A percentile compares a stretch with the other conserved stretches of the same genome.
These are phyloP conservation scores for Chrysosporium keratinophilum DNA, from an alignment of 2,329 filamentous ascomycete species.

Conservation along the genomic window DNA sequence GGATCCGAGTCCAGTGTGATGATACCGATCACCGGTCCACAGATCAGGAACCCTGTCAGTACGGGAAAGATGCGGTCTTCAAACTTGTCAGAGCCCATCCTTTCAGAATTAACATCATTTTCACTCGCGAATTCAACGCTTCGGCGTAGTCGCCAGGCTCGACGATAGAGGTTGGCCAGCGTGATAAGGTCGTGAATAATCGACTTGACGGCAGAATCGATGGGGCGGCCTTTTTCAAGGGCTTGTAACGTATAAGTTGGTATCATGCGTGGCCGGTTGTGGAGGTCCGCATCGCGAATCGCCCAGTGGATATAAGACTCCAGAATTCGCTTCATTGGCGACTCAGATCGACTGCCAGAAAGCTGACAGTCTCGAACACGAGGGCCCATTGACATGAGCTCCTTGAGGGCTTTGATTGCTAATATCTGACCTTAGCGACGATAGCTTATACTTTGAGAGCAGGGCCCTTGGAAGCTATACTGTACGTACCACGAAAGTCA, in stretches of 20 bases:
- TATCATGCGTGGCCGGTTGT: constrained; percentile 25
- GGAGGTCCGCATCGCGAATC: constrained; percentile 39
- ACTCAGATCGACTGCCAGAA: constrained; percentile 27
- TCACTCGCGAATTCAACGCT: constrained; percentile 9
- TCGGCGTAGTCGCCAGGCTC: constrained; percentile 18
- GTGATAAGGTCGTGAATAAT: constrained; percentile 37
- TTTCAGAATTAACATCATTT: background rate
- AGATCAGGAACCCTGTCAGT: constrained; percentile 46
- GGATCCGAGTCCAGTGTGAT: constrained; percentile 41
- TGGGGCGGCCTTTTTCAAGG: constrained; percentile 31
- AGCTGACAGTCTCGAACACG: constrained; percentile 43
- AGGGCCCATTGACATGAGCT: constrained; percentile 43
- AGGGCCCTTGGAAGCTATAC: background rate
- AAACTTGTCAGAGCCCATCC: background rate
- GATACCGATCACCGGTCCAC: constrained; percentile 43
- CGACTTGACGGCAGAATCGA: constrained; percentile 33
- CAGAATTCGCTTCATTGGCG: constrained; percentile 34
- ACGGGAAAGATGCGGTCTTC: constrained; percentile 34
- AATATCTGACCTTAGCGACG: background rate
- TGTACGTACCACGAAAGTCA: constrained; percentile 38
- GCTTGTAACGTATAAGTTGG: constrained; percentile 40
- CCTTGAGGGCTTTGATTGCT: constrained; percentile 43
- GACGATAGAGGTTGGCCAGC: constrained; percentile 36
- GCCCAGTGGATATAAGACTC: constrained; percentile 46
- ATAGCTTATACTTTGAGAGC: background rate